Evolutionary conservation across 106 monocot species (phyloP).

Genomic region (Apostasia ramifera): DNA sequence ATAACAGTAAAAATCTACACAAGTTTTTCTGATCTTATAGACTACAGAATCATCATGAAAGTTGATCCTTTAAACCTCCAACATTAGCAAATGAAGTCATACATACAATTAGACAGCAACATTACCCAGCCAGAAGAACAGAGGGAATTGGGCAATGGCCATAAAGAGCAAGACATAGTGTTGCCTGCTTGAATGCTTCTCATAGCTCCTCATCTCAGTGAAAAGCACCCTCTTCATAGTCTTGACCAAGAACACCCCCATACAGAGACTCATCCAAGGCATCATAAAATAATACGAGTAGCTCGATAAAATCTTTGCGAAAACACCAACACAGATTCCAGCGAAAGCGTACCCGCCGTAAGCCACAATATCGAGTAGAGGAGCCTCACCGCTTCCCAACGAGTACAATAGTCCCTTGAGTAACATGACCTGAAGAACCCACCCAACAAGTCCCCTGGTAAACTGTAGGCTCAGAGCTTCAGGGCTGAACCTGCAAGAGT

Average conservation of each 20-base stretch:
- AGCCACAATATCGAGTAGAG: constrained; percentile 17
- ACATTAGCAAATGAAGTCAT: no score
- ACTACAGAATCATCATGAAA: no score
- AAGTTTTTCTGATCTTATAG: no score
- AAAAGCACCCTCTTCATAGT: constrained; percentile 22
- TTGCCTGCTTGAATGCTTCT: constrained; percentile 32
- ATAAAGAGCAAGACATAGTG: constrained; percentile 30
- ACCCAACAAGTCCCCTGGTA: constrained; percentile 31
- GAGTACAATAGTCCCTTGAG: constrained; percentile 37
- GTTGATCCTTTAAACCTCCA: no score
- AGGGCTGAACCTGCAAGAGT: constrained; percentile 22
- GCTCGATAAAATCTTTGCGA: constrained; percentile 21
- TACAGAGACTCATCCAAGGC: constrained; percentile 31
- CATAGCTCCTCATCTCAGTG: constrained; percentile 24
- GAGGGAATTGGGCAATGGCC: constrained; percentile 24
- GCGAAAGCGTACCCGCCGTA: constrained; percentile 29
- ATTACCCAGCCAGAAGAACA: constrained; percentile 39
- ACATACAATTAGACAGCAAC: constrained; percentile 13
- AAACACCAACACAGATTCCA: constrained; percentile 15
- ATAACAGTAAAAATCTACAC: no score
- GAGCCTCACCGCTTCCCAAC: constrained; percentile 25
- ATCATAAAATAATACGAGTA: constrained; percentile 32
- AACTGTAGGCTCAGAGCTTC: constrained; percentile 33
- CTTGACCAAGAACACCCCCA: constrained; percentile 24
- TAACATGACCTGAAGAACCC: constrained; percentile 22